These are phyloP conservation scores for Pichia norvegensis DNA, from an alignment of 1,139 yeast genomes.

Conservation along the genomic window DNA sequence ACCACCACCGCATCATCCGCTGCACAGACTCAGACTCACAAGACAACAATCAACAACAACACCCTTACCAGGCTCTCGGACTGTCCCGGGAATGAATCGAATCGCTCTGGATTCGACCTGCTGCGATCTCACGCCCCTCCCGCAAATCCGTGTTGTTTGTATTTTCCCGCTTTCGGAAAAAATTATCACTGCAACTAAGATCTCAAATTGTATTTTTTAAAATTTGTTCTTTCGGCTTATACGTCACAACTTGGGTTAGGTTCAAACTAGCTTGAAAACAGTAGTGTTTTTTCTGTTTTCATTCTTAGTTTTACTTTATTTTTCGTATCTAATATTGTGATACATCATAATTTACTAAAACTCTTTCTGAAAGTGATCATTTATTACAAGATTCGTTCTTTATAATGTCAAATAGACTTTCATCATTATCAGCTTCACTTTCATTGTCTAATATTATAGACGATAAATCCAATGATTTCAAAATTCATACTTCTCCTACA, in stretches of 20 bases:
- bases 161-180: not conserved
- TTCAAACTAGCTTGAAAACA: too few species aligned
- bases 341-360: not conserved
- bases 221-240: too few species aligned
- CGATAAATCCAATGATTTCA: not conserved
- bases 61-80: too few species aligned
- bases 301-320: too few species aligned
- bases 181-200: not conserved
- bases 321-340: not conserved
- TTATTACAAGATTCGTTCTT: not conserved
- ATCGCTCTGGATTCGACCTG: too few species aligned
- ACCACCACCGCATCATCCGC: too few species aligned
- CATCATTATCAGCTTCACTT: slow-evolving; percentile 9
- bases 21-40: too few species aligned
- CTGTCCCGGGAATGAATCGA: too few species aligned
- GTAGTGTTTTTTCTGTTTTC: too few species aligned
- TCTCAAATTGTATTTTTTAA: not conserved
- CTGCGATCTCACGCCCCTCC: too few species aligned
- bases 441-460: slow-evolving; percentile 18
- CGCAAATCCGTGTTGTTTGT: not conserved
- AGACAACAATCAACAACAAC: too few species aligned
- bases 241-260: too few species aligned
- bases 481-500: not conserved
- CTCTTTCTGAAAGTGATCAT: not conserved
- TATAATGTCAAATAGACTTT: slow-evolving; percentile 3